Evolutionary conservation across 2,329 filamentous ascomycete genomes (phyloP).

Genomic region (Hirsutella thompsonii): DNA sequence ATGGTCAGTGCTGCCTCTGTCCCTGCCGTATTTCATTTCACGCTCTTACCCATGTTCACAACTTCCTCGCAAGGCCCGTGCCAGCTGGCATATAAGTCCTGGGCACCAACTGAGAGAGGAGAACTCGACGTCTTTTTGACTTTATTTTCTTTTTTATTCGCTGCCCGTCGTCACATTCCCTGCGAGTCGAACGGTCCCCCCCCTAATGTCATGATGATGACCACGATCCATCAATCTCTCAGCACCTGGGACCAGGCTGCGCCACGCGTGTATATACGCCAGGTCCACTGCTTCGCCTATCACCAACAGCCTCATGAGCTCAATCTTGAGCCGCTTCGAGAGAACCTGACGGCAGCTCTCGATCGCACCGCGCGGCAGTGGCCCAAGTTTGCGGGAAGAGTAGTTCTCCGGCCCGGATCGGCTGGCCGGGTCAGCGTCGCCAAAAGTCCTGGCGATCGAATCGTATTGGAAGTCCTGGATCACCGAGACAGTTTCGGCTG

Average conservation of each 20-base stretch:
- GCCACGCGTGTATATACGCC: slow-evolving; percentile 7
- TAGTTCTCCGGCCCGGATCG: slow-evolving; percentile 8
- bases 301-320: not conserved
- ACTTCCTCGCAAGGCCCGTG: too few relatives aligned
- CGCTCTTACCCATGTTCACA: too few relatives aligned
- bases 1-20: too few relatives aligned
- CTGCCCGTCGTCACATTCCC: too few relatives aligned
- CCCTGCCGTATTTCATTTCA: too few relatives aligned
- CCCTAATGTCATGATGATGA: not conserved
- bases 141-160: too few relatives aligned
- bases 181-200: too few relatives aligned
- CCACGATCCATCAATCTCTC: not conserved
- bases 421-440: slow-evolving; percentile 9
- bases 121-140: too few relatives aligned
- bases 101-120: too few relatives aligned
- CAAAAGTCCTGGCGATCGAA: slow-evolving; percentile 5
- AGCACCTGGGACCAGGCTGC: slow-evolving; percentile 8
- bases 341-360: slow-evolving; percentile 2
- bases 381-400: slow-evolving; percentile 14
- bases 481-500: slow-evolving; percentile 8
- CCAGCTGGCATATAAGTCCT: too few relatives aligned
- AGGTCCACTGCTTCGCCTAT: slow-evolving; percentile 8
- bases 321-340: slow-evolving; percentile 2
- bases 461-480: slow-evolving; percentile 10
- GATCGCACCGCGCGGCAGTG: slow-evolving; percentile 7